Evolutionary conservation across 495 filamentous ascomycete species (phyloP), one percentile per base, ranked within the genome.

Genomic region (Physcia stellaris): DNA sequence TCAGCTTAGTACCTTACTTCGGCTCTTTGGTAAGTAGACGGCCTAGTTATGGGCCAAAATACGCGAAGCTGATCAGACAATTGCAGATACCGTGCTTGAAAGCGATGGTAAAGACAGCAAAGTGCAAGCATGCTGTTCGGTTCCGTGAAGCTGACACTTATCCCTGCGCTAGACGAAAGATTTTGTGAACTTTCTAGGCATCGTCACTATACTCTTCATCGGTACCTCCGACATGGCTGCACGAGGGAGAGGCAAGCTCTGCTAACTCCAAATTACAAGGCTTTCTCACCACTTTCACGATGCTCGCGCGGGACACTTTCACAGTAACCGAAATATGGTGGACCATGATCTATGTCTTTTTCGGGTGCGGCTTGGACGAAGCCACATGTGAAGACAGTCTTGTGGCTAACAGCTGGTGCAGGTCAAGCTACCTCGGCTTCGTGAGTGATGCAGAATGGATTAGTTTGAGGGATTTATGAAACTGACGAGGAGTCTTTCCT

Each of bases 1-100:
- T 94, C 34, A 88, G 83, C 55, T 54, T 96, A 47, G 83, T 86
- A 47, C 81, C 82, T 2, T 96, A 92, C 55, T 94, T 93, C 70
- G 88, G 87, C 40, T 86, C 75, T 30, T 51, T 79, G 46, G 72
- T 75, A 60, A 45, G 72, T 51, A 39, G 34, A 27, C 30, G 20
- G 31, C 18, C 30, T 6, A 17, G 22, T 26, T 38, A 18, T 27
- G 43, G n/a, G n/a, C n/a, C n/a, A n/a, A n/a, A n/a, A n/a, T n/a
- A n/a, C n/a, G n/a, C n/a, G n/a, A n/a, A n/a, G n/a, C n/a, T n/a
- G n/a, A n/a, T n/a, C n/a, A n/a, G n/a, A 20, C 39, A 27, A 49
- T 46, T 41, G 47, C 51, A 67, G 60, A 86, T 93, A 40, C 86
- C 84, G 3, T 86, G 86, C 45, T 66, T 93, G 34, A 88, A 86